Evolutionary conservation across 179 eudicot species (phyloP).

Genomic region (Nepenthes alata): DNA sequence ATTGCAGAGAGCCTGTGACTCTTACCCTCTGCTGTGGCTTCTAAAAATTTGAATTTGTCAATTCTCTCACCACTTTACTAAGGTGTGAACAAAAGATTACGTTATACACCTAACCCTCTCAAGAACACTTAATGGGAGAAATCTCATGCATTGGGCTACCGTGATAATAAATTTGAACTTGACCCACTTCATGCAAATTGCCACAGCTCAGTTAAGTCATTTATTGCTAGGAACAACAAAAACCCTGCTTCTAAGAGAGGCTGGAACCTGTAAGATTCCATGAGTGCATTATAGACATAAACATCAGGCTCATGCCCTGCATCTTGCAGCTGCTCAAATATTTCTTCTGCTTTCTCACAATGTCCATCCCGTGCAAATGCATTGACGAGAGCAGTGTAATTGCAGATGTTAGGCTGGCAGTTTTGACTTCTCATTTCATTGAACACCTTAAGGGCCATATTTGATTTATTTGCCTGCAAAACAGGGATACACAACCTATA

Average conservation of each 20-base stretch:
- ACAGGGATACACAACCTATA: not conserved
- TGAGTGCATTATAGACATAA: slow-evolving; percentile 79
- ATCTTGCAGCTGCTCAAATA: slow-evolving; percentile 75
- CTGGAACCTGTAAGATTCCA: slow-evolving; percentile 80
- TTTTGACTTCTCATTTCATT: slow-evolving; percentile 57
- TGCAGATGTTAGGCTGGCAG: slow-evolving; percentile 75
- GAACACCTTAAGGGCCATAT: slow-evolving; percentile 71
- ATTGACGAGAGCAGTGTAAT: slow-evolving; percentile 71
- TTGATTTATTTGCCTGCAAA: slow-evolving; percentile 60
- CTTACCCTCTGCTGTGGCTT: too few species aligned
- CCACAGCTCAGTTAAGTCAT: too few species aligned
- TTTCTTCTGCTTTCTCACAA: slow-evolving; percentile 84
- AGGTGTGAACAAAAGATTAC: too few species aligned
- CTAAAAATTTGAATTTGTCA: too few species aligned
- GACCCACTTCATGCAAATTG: too few species aligned
- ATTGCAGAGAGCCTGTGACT: too few species aligned
- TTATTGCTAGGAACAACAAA: too few species aligned
- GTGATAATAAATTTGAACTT: too few species aligned
- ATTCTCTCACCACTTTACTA: too few species aligned
- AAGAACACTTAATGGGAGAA: too few species aligned
- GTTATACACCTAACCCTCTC: too few species aligned
- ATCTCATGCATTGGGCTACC: too few species aligned
- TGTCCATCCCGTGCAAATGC: slow-evolving; percentile 90
- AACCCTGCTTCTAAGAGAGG: not conserved
- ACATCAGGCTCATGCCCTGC: slow-evolving; percentile 86